A percentile compares a stretch with the other conserved stretches of the same genome.
Evolutionary conservation across 1,284 basidiomycete genomes (phyloP).

Genomic region (Wolfiporia cocos): DNA sequence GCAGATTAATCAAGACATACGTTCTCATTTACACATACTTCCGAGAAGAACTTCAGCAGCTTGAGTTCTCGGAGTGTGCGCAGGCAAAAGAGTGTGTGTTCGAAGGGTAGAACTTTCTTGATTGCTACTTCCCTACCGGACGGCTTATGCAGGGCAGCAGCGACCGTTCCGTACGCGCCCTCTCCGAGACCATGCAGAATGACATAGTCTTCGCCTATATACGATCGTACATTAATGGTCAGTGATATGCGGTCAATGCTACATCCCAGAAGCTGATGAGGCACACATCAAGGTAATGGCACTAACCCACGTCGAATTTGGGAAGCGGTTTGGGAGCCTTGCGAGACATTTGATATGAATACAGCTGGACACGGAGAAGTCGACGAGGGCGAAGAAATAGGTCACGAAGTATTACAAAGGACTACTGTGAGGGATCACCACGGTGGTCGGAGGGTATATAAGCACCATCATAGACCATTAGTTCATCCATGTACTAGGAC

Average conservation of each 20-base stretch:
- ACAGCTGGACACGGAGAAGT: slow-evolving; percentile 9
- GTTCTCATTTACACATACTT: slow-evolving; percentile 77
- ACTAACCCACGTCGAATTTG: slow-evolving; percentile 61
- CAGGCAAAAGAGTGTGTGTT: slow-evolving; percentile 76
- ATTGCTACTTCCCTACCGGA: slow-evolving; percentile 67
- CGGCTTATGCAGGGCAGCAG: slow-evolving; percentile 61
- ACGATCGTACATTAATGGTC: too few relatives aligned
- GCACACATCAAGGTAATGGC: too few relatives aligned
- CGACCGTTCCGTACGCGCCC: slow-evolving; percentile 73
- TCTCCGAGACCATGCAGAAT: slow-evolving; percentile 72
- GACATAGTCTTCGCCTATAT: slow-evolving; percentile 66
- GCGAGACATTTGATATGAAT: slow-evolving; percentile 17
- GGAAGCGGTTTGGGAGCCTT: slow-evolving; percentile 42
- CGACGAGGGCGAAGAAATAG: slow-evolving; percentile 13
- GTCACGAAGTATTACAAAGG: too few relatives aligned
- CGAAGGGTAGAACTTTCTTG: slow-evolving; percentile 83
- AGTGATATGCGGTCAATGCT: too few relatives aligned
- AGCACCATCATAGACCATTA: too few relatives aligned
- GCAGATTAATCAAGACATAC: slow-evolving; percentile 23
- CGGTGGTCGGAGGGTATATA: too few relatives aligned
- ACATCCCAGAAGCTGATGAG: too few relatives aligned
- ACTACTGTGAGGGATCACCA: too few relatives aligned
- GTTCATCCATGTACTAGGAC: too few relatives aligned
- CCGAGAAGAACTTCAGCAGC: slow-evolving; percentile 79
- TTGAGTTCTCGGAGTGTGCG: slow-evolving; percentile 78